Percentiles rank a stretch among this genome's conserved stretches.
Conservation (phyloP, 2,329 filamentous ascomycete genomes). For the Cladosporium velox region DNA sequence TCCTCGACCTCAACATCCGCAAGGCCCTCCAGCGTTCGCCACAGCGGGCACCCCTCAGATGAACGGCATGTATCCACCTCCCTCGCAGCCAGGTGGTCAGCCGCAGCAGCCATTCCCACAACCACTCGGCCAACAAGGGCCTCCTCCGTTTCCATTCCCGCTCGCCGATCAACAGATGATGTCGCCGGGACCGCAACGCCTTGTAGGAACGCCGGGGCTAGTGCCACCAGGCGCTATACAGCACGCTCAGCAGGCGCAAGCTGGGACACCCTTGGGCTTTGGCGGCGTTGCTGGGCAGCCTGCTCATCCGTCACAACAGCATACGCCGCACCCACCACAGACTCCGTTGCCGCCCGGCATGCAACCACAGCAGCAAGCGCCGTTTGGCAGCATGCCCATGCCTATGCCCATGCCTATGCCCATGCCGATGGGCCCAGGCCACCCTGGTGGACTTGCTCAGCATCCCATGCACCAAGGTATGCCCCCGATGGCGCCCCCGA, state of each 20-base stretch:
- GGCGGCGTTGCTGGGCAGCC: background rate
- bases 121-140: background rate
- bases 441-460: background rate
- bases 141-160: background rate
- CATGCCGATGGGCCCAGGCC: background rate
- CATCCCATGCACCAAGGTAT: background rate
- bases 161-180: background rate
- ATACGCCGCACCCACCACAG: background rate
- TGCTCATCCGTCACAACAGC: background rate
- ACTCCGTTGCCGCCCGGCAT: background rate
- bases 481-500: background rate
- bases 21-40: background rate
- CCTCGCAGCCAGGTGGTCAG: background rate
- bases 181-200: background rate
- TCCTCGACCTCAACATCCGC: background rate
- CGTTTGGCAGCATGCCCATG: background rate
- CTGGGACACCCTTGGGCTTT: too few relatives aligned
- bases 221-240: background rate
- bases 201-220: background rate
- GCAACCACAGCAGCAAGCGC: background rate
- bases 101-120: background rate
- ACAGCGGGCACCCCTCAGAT: background rate
- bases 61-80: background rate
- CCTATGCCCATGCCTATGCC: background rate
- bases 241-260: background rate